Evolutionary conservation across 495 filamentous ascomycete genomes (phyloP).

Genomic region (Trichoderma parareesei): DNA sequence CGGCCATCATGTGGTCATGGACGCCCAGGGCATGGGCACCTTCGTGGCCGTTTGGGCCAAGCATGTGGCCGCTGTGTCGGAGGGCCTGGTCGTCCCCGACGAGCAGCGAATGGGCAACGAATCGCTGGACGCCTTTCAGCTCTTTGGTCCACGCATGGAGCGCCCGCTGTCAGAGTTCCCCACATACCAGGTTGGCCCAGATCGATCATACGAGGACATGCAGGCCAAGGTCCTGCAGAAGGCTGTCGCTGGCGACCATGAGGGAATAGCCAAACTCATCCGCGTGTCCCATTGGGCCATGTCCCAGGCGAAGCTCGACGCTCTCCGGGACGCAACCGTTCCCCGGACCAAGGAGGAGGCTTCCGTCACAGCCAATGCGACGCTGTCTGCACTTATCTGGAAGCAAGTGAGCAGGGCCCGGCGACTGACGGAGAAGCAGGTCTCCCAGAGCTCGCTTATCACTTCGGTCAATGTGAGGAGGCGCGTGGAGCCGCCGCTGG

Average conservation of each 20-base stretch:
- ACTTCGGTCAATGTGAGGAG: slow-evolving; percentile 11
- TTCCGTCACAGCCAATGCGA: slow-evolving; percentile 9
- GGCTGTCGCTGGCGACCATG: slow-evolving; percentile 11
- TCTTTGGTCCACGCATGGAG: slow-evolving; percentile 5
- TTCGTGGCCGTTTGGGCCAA: slow-evolving; percentile 9
- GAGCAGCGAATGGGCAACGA: neutral
- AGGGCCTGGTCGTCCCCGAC: neutral
- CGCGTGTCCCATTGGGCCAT: slow-evolving; percentile 10
- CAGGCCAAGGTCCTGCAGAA: slow-evolving; percentile 12
- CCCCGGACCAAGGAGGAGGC: neutral
- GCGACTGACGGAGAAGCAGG: neutral
- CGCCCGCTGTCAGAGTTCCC: slow-evolving; percentile 12
- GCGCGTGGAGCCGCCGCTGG: slow-evolving; percentile 11
- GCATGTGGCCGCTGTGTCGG: slow-evolving; percentile 8
- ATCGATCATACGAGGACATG: slow-evolving; percentile 7
- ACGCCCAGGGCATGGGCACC: slow-evolving; percentile 10
- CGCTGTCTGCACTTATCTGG: slow-evolving; percentile 12
- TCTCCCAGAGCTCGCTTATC: slow-evolving; percentile 10
- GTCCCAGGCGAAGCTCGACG: slow-evolving; percentile 4
- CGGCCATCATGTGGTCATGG: slow-evolving; percentile 11
- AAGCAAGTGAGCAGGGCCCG: slow-evolving; percentile 7
- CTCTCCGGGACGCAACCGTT: neutral
- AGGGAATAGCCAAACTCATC: slow-evolving; percentile 8
- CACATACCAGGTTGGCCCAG: neutral
- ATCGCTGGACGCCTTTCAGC: slow-evolving; percentile 5